Conservation (phyloP, 306 rosid genomes). For the Potentilla sterilis region DNA sequence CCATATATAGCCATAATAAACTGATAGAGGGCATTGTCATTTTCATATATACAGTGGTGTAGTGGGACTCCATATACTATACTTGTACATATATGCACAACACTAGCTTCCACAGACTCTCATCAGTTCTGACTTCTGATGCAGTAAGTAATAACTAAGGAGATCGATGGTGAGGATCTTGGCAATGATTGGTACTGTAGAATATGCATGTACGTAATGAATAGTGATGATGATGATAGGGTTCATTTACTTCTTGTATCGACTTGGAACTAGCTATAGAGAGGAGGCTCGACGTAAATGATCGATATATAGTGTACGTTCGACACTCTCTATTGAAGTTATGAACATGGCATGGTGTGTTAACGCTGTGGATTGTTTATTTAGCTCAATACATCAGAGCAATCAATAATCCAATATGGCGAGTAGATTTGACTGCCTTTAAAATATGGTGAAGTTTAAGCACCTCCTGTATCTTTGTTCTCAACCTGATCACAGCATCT, state of each 20-base stretch:
- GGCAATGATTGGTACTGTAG: neutral
- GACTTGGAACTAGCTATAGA: neutral
- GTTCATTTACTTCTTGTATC: neutral
- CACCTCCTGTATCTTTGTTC: neutral
- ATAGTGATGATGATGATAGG: neutral
- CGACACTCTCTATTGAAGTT: no score
- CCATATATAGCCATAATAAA: neutral
- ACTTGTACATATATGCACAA: neutral
- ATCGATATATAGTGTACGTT: no score
- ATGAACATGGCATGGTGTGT: neutral
- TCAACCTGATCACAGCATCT: neutral
- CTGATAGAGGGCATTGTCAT: slow-evolving; percentile 1
- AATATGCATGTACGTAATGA: neutral
- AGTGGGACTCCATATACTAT: slow-evolving; percentile 5
- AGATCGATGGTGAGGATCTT: neutral
- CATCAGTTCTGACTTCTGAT: neutral
- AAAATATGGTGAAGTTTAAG: neutral
- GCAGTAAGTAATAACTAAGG: neutral
- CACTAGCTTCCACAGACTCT: neutral
- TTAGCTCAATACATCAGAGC: neutral
- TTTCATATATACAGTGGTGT: neutral
- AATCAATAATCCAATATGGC: neutral
- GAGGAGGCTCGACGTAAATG: neutral
- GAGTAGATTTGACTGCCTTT: neutral
- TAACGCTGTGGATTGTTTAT: neutral